A percentile compares a stretch with the other conserved stretches of the same genome.
phyloP scores from a whole-genome alignment of 2,329 filamentous ascomycete genomes.

The Celoporthe dispersa region DNA sequence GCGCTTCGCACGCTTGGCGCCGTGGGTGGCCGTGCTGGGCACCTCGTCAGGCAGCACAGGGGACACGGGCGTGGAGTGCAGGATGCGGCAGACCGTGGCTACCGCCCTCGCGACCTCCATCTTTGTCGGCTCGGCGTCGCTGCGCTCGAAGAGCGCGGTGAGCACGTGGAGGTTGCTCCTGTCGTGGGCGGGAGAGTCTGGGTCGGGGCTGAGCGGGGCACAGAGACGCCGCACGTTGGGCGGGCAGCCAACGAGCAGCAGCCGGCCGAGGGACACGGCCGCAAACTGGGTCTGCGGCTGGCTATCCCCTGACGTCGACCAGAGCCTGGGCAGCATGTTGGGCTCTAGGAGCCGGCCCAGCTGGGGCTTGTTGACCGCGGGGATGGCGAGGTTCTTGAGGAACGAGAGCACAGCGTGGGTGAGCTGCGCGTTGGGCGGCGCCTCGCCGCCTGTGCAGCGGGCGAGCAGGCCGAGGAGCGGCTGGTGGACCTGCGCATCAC shows the following conservation, averaged over 20 bases:
- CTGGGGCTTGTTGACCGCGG: constrained; percentile 55
- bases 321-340: constrained; percentile 56
- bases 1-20: constrained; percentile 15
- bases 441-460: constrained; percentile 38
- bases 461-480: constrained; percentile 52
- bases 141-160: constrained; percentile 46
- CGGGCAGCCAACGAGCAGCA: constrained; percentile 58
- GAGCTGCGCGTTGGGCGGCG: constrained; percentile 46
- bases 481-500: constrained; percentile 46
- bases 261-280: constrained; percentile 60
- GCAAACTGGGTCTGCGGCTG: constrained; percentile 64
- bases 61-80: constrained; percentile 49
- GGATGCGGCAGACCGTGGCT: constrained; percentile 56
- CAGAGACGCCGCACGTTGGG: constrained; percentile 58
- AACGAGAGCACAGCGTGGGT: constrained; percentile 63
- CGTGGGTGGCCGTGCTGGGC: constrained; percentile 14
- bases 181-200: constrained; percentile 40
- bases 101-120: constrained; percentile 63
- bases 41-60: constrained; percentile 41
- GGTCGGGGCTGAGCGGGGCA: constrained; percentile 43
- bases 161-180: constrained; percentile 45
- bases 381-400: constrained; percentile 68
- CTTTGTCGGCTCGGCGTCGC: constrained; percentile 58
- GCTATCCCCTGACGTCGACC: constrained; percentile 49
- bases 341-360: constrained; percentile 54